phyloP scores from a whole-genome alignment of 129 eudicot genomes.

The Flaveria brownii region DNA sequence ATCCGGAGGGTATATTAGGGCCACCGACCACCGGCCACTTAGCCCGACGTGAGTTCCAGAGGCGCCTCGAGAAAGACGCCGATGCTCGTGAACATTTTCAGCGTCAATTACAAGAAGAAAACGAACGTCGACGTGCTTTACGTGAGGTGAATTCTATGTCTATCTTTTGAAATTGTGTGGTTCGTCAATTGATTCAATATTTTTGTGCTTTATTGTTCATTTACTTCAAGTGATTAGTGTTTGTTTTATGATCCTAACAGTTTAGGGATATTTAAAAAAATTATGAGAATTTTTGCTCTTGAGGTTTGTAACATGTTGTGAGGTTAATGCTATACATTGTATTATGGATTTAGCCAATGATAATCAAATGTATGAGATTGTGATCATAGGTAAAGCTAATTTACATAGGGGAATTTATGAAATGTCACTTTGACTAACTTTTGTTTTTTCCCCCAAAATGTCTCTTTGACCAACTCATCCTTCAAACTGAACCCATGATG shows the following conservation, averaged over 20 bases:
- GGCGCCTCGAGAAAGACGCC: slow-evolving; percentile 70
- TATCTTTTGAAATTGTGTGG: background rate
- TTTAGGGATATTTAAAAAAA: too few relatives aligned
- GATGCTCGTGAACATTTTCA: slow-evolving; percentile 74
- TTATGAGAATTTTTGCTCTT: background rate
- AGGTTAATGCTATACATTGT: background rate
- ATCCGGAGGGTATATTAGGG: slow-evolving; percentile 85
- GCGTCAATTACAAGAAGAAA: slow-evolving; percentile 72
- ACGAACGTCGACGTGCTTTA: slow-evolving; percentile 65
- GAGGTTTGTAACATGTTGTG: background rate
- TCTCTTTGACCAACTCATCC: too few relatives aligned
- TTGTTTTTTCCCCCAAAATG: too few relatives aligned
- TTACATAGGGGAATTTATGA: too few relatives aligned
- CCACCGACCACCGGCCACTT: slow-evolving; percentile 79
- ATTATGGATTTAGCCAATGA: too few relatives aligned
- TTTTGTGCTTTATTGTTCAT: too few relatives aligned
- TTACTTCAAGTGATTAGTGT: too few relatives aligned
- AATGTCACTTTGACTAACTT: too few relatives aligned
- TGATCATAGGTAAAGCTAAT: too few relatives aligned
- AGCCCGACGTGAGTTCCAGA: slow-evolving; percentile 68
- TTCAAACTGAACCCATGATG: too few relatives aligned
- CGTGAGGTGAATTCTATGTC: slow-evolving; percentile 50
- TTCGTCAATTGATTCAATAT: background rate
- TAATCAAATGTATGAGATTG: too few relatives aligned
- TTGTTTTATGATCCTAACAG: too few relatives aligned